Conservation (phyloP, 257 asterid genomes). For the Solanum ossicruentum region DNA sequence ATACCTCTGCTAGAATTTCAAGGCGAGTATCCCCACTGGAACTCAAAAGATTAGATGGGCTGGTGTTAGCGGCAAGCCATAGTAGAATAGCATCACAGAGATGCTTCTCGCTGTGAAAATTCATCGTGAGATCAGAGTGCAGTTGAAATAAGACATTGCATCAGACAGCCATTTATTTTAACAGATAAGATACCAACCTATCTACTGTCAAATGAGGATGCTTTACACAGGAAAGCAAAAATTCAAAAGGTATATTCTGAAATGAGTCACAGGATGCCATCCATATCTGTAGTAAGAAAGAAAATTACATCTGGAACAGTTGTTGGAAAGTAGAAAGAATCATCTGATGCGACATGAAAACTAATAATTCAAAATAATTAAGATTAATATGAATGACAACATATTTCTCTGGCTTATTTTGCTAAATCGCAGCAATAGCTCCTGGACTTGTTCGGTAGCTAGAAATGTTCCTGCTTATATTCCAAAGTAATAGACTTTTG, state of each 20-base stretch:
- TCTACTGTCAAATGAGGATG: constrained; percentile 64
- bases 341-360: neutral
- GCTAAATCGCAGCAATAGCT: neutral
- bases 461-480: neutral
- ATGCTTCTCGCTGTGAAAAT: constrained; percentile 54
- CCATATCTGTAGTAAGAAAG: constrained; percentile 53
- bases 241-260: constrained; percentile 34
- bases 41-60: constrained; percentile 20
- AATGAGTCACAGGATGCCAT: constrained; percentile 40
- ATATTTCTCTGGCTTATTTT: neutral
- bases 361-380: neutral
- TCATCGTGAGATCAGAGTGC: constrained; percentile 6
- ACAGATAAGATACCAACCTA: constrained; percentile 29
- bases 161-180: neutral
- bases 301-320: neutral
- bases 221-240: constrained; percentile 40
- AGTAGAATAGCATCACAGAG: constrained; percentile 57
- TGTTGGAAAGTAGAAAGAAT: neutral
- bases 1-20: constrained; percentile 30
- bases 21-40: constrained; percentile 3
- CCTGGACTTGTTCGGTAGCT: neutral
- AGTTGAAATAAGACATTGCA: neutral
- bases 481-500: neutral
- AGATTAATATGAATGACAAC: neutral
- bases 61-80: constrained; percentile 44